Conservation (phyloP, 2,329 filamentous ascomycete species). For the Rutstroemia sp. region DNA sequence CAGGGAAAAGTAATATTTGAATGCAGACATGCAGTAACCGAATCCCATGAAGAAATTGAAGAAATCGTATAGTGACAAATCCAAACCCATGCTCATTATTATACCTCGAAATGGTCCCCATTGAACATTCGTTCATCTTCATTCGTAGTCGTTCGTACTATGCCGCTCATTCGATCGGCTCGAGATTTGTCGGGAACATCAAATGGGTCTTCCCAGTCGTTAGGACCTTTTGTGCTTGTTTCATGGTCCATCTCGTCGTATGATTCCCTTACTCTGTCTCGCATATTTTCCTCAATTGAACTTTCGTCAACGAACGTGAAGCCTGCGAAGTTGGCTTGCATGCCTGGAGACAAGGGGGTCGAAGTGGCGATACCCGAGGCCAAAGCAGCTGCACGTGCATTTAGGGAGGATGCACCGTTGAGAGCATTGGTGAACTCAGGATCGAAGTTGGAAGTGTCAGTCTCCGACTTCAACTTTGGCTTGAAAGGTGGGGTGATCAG, state of each 20-base stretch:
- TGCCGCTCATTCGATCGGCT: conserved; percentile 55
- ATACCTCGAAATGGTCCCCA: conserved; percentile 56
- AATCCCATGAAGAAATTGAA: background rate
- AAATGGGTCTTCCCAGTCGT: conserved; percentile 29
- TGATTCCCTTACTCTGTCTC: conserved; percentile 41
- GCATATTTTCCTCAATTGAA: conserved; percentile 81
- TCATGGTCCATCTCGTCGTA: conserved; percentile 56
- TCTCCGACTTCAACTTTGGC: conserved; percentile 90
- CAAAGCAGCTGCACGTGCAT: conserved; percentile 80
- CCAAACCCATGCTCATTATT: conserved; percentile 25
- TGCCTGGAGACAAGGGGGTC: conserved; percentile 86
- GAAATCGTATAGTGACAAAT: background rate
- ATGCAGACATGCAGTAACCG: background rate
- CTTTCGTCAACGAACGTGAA: conserved; percentile 99
- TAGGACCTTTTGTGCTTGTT: conserved; percentile 45
- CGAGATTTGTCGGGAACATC: conserved; percentile 40
- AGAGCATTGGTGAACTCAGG: conserved; percentile 96
- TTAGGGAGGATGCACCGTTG: conserved; percentile 78
- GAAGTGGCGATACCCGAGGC: conserved; percentile 81
- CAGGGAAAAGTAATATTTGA: background rate
- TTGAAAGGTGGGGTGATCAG: conserved; percentile 95
- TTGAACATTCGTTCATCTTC: conserved; percentile 55
- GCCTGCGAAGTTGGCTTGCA: conserved; percentile 96
- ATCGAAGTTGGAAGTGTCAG: conserved; percentile 96
- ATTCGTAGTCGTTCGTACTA: conserved; percentile 47